Conservation (phyloP, 2,329 filamentous ascomycete genomes). For the Ascochyta fabae region DNA sequence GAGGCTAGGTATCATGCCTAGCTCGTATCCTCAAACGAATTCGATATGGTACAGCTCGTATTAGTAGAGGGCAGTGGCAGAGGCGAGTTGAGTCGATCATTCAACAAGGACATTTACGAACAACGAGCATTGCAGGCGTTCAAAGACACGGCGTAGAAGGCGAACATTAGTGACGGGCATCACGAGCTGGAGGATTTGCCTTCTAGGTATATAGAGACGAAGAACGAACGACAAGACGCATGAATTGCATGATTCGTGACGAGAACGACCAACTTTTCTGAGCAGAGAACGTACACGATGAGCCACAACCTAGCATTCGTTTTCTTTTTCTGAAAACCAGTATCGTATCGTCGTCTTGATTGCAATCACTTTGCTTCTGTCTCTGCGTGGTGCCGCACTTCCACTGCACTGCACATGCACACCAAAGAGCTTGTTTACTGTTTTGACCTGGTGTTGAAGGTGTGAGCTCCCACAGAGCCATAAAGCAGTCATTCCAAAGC, state of each 20-base stretch:
- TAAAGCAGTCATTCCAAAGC: neutral
- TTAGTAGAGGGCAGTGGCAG: neutral
- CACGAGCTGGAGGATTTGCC: neutral
- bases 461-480: neutral
- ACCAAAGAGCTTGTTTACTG: too few species aligned
- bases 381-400: too few species aligned
- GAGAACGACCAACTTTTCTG: neutral
- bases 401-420: too few species aligned
- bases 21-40: neutral
- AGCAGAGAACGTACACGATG: neutral
- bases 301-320: neutral
- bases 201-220: neutral
- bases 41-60: neutral
- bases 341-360: neutral
- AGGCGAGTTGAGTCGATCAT: neutral
- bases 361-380: too few species aligned
- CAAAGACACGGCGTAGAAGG: slow-evolving; percentile 11
- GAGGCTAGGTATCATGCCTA: neutral
- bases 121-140: slow-evolving; percentile 18
- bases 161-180: slow-evolving; percentile 1
- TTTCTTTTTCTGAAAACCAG: neutral
- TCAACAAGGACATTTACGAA: neutral
- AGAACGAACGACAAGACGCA: neutral
- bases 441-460: neutral
- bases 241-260: neutral